These are phyloP conservation scores for Vicia faba DNA, from an alignment of 306 rosid genomes.

Conservation along the genomic window DNA sequence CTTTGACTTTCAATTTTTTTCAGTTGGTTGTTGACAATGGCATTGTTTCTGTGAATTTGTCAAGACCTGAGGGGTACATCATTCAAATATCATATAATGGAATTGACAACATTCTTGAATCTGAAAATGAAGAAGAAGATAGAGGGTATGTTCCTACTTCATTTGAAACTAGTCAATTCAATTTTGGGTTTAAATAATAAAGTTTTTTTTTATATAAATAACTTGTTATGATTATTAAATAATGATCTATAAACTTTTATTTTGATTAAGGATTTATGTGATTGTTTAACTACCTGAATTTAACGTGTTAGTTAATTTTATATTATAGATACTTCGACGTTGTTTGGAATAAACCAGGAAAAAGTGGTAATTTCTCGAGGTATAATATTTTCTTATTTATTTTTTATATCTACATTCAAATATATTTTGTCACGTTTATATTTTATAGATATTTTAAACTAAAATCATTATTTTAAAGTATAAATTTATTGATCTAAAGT, in stretches of 20 bases:
- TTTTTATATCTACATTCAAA: neutral
- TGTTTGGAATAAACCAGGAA: slow-evolving; percentile 55
- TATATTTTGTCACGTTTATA: too few species aligned
- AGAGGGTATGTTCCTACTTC: slow-evolving; percentile 61
- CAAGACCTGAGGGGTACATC: slow-evolving; percentile 62
- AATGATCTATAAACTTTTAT: too few species aligned
- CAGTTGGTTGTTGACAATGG: slow-evolving; percentile 76
- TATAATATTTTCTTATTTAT: slow-evolving; percentile 18
- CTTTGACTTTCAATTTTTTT: slow-evolving; percentile 40
- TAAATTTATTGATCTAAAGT: neutral
- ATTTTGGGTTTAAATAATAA: too few species aligned
- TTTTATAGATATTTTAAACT: neutral
- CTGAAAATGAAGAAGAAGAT: slow-evolving; percentile 36
- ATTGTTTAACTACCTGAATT: slow-evolving; percentile 1
- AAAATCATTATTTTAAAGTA: too few species aligned
- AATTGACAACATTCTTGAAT: slow-evolving; percentile 59
- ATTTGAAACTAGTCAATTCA: too few species aligned
- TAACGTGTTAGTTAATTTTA: neutral
- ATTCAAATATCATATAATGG: slow-evolving; percentile 65
- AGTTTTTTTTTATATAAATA: too few species aligned
- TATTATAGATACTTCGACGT: slow-evolving; percentile 68
- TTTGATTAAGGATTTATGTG: too few species aligned
- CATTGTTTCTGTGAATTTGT: slow-evolving; percentile 53
- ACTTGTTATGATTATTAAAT: too few species aligned
- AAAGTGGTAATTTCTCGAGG: slow-evolving; percentile 39